These are phyloP conservation scores for Phanerochaete carnosa DNA, from an alignment of 768 basidiomycete species.

Conservation along the genomic window DNA sequence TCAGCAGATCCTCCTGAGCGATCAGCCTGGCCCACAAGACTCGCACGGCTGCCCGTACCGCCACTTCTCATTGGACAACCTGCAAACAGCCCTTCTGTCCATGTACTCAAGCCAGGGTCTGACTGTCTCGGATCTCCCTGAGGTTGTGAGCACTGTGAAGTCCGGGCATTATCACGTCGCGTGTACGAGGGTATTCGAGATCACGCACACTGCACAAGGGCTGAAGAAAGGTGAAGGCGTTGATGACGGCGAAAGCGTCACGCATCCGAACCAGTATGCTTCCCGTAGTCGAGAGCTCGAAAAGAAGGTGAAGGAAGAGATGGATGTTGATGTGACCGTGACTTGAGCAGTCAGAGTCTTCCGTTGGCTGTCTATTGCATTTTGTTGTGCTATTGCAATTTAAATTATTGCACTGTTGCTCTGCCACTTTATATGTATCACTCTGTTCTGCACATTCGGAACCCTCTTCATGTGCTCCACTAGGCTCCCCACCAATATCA, in stretches of 20 bases:
- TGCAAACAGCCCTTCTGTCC: slow-evolving; percentile 72
- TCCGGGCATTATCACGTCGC: slow-evolving; percentile 88
- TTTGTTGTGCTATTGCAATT: not conserved
- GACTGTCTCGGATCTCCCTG: slow-evolving; percentile 66
- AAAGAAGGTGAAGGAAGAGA: slow-evolving; percentile 23
- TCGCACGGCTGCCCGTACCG: slow-evolving; percentile 92
- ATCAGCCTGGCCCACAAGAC: slow-evolving; percentile 65
- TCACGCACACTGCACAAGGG: slow-evolving; percentile 71
- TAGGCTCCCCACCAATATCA: not conserved
- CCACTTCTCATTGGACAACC: slow-evolving; percentile 80
- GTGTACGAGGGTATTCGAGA: slow-evolving; percentile 95
- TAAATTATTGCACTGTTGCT: not conserved
- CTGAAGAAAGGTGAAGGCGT: slow-evolving; percentile 90
- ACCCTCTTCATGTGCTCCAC: too few relatives aligned
- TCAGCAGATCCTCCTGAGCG: slow-evolving; percentile 73
- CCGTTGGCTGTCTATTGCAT: not conserved
- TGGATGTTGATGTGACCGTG: slow-evolving; percentile 11
- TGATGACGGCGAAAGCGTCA: slow-evolving; percentile 81
- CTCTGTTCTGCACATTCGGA: not conserved
- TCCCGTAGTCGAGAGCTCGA: slow-evolving; percentile 69
- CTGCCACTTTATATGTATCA: not conserved
- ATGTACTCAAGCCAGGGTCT: slow-evolving; percentile 65
- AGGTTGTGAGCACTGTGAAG: slow-evolving; percentile 80
- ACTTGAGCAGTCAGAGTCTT: not conserved
- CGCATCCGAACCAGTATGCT: slow-evolving; percentile 91